A percentile compares a stretch with the other conserved stretches of the same genome.
Evolutionary conservation across 2,329 filamentous ascomycete species (phyloP).

Genomic region (Xylaria hypoxylon): DNA sequence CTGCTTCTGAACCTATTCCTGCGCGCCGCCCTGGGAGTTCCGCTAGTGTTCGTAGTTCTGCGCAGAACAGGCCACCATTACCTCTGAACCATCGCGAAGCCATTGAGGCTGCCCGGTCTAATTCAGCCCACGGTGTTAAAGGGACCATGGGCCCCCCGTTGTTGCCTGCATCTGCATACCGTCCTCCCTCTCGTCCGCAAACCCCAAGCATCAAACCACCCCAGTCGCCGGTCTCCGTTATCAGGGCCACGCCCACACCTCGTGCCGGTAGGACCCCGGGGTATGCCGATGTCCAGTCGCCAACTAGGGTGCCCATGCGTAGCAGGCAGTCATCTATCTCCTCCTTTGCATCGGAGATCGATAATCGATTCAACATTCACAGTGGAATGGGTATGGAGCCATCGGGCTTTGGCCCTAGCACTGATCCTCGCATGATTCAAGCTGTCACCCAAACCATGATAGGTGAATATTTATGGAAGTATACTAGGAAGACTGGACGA

Average conservation of each 20-base stretch:
- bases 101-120: slow-evolving; percentile 81
- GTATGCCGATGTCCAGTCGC: slow-evolving; percentile 61
- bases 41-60: slow-evolving; percentile 67
- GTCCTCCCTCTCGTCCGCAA: slow-evolving; percentile 63
- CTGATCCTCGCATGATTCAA: slow-evolving; percentile 98
- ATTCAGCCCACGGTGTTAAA: slow-evolving; percentile 61
- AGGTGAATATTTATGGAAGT: slow-evolving; percentile 98
- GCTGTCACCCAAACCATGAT: slow-evolving; percentile 99
- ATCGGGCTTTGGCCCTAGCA: slow-evolving; percentile 74
- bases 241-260: slow-evolving; percentile 70
- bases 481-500: slow-evolving; percentile 93
- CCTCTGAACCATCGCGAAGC: slow-evolving; percentile 84
- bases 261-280: slow-evolving; percentile 62
- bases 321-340: slow-evolving; percentile 87
- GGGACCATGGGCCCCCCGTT: slow-evolving; percentile 84
- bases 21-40: slow-evolving; percentile 76
- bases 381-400: slow-evolving; percentile 65
- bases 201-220: slow-evolving; percentile 68
- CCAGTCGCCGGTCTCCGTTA: slow-evolving; percentile 58
- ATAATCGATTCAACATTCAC: slow-evolving; percentile 86
- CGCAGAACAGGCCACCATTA: slow-evolving; percentile 72
- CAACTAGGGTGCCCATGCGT: slow-evolving; percentile 56
- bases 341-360: slow-evolving; percentile 94
- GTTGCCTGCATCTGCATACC: slow-evolving; percentile 79
- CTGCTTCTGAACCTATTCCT: slow-evolving; percentile 52